Percentiles rank a stretch among this genome's conserved stretches.
Evolutionary conservation across 2,329 filamentous ascomycete genomes (phyloP).

Genomic region (Aspergillus pseudonomiae): DNA sequence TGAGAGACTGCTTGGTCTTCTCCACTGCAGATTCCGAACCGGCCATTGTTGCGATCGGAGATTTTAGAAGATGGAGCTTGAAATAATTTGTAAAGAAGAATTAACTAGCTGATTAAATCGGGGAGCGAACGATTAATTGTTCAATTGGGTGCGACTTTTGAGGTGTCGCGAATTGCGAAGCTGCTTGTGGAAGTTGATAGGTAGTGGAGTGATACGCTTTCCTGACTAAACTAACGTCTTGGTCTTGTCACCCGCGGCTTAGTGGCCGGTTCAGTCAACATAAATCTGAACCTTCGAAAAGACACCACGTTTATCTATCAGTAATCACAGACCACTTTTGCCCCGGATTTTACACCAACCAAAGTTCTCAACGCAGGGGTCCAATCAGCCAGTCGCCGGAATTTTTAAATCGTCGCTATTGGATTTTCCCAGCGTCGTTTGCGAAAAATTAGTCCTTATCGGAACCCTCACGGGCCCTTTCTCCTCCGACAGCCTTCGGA

Average conservation of each 20-base stretch:
- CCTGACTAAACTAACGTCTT: constrained; percentile 20
- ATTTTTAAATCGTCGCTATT: neutral
- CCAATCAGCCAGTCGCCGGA: constrained; percentile 1
- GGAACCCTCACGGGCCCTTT: neutral
- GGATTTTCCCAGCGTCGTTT: constrained; percentile 3
- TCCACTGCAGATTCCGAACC: constrained; percentile 32
- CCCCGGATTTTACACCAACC: constrained; percentile 15
- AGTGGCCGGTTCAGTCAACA: constrained; percentile 21
- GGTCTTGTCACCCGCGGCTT: constrained; percentile 16
- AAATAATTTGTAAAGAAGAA: neutral
- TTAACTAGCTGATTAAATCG: neutral
- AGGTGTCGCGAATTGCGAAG: neutral
- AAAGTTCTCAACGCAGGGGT: neutral
- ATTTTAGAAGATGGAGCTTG: neutral
- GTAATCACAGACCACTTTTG: constrained; percentile 15
- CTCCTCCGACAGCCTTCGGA: neutral
- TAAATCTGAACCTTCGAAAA: constrained; percentile 21
- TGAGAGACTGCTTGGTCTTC: constrained; percentile 41
- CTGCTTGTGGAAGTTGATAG: neutral
- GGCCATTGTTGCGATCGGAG: constrained; percentile 27
- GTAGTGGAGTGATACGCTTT: neutral
- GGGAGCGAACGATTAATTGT: neutral
- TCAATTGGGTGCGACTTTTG: neutral
- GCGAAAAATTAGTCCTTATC: constrained; percentile 3
- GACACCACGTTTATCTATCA: constrained; percentile 34